Evolutionary conservation across 1,139 yeast genomes (phyloP).

Genomic region (Eremothecium cymbalariae): DNA sequence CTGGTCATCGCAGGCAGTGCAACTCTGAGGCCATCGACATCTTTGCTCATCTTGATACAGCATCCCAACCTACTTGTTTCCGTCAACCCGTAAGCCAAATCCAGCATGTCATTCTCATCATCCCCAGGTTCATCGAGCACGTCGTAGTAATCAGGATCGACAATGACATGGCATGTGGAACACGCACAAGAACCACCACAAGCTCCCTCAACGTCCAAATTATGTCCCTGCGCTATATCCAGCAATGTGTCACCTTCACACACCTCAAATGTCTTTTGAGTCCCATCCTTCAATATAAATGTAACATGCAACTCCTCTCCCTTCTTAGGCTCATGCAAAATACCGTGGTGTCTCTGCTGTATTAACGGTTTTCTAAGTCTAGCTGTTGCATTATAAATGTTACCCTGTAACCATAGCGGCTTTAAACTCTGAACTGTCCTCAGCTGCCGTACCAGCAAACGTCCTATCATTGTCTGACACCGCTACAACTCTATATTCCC

Average conservation of each 20-base stretch:
- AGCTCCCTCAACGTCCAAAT: conserved; percentile 96
- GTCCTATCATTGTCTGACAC: too few relatives aligned
- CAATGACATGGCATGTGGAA: conserved; percentile 92
- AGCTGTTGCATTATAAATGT: too few relatives aligned
- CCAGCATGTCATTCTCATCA: conserved; percentile 97
- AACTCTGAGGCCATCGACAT: conserved; percentile 86
- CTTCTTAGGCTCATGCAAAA: conserved; percentile 78
- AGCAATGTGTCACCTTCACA: conserved; percentile 86
- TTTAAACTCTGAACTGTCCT: too few relatives aligned
- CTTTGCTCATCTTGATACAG: conserved; percentile 82
- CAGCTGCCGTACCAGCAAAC: too few relatives aligned
- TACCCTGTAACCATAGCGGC: too few relatives aligned
- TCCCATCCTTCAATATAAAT: conserved; percentile 86
- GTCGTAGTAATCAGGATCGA: conserved; percentile 91
- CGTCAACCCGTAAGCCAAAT: conserved; percentile 91
- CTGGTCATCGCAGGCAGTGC: conserved; percentile 97
- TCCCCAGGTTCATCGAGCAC: conserved; percentile 90
- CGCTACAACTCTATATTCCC: too few relatives aligned
- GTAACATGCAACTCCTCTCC: conserved; percentile 87
- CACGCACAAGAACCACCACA: conserved; percentile 99
- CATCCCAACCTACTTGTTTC: conserved; percentile 96
- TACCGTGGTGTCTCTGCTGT: conserved; percentile 77
- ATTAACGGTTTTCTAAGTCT: too few relatives aligned
- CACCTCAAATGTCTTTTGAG: conserved; percentile 71
- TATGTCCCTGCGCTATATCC: conserved; percentile 91